Evolutionary conservation across 1,284 basidiomycete genomes (phyloP), one percentile per base, ranked within the genome.

Genomic region (Polyporus tsugae): DNA sequence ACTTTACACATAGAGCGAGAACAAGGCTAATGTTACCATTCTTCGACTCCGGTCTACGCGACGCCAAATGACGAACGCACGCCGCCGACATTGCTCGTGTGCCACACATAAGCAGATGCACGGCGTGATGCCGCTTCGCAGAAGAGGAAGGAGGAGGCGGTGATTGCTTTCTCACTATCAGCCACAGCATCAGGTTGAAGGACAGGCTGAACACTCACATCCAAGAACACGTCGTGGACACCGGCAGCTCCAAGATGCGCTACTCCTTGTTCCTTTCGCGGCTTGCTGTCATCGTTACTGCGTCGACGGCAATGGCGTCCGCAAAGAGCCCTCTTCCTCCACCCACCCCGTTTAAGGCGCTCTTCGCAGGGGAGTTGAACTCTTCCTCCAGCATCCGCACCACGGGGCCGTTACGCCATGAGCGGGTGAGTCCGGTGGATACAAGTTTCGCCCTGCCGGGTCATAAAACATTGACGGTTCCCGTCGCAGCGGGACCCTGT

Each of bases 401-500:
- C 63, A 60, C 59, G 6, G 36, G 55, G 4, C 58, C 63, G 35
- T 65, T 65, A 2, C 38, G 33, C 36, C 6, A 25, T 60, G 11
- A 41, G 42, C 15, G 57, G 63, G 63, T 65, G 15, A 46, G 44
- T 59, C 19, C 11, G 10, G n/a, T n/a, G n/a, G n/a, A n/a, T n/a
- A n/a, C n/a, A n/a, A n/a, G n/a, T n/a, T n/a, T n/a, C n/a, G n/a
- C n/a, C n/a, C n/a, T n/a, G n/a, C n/a, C n/a, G n/a, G n/a, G n/a
- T n/a, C n/a, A n/a, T n/a, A n/a, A n/a, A n/a, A n/a, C n/a, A n/a
- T n/a, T n/a, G n/a, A n/a, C n/a, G n/a, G 15, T 46, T n/a, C 19
- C 39, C 39, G n/a, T 19, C 33, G 35, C 58, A 65, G 63, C 15
- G 63, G 63, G 13, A 39, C 39, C n/a, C 22, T 65, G 17, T 29